Percentiles rank a stretch among this genome's conserved stretches.
Conservation (phyloP, 768 basidiomycete species). For the Suillus subaureus region DNA sequence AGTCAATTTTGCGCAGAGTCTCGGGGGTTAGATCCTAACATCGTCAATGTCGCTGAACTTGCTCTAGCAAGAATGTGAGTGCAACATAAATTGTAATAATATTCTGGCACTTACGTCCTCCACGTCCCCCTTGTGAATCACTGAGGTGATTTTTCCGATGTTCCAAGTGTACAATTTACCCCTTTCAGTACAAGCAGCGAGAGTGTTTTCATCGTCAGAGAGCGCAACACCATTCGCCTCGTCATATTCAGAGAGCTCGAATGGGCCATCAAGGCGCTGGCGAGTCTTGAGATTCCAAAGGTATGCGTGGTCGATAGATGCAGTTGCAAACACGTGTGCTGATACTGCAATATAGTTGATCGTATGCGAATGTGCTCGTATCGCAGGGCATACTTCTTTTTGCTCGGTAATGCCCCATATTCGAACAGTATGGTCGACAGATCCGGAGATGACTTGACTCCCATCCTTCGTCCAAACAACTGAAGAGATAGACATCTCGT, state of each 20-base stretch:
- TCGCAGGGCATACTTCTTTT: background rate
- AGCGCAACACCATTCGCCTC: background rate
- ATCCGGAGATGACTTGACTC: background rate
- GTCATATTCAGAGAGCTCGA: background rate
- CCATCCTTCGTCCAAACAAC: constrained; percentile 4
- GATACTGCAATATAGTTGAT: background rate
- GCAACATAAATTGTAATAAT: background rate
- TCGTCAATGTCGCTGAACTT: background rate
- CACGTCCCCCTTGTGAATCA: background rate
- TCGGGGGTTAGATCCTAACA: background rate
- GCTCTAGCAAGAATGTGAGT: background rate
- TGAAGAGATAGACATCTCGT: background rate
- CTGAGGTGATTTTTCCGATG: background rate
- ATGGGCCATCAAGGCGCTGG: background rate
- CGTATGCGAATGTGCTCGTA: background rate
- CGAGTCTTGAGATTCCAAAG: background rate
- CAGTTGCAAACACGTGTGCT: background rate
- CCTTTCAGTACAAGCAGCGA: background rate
- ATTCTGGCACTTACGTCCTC: background rate
- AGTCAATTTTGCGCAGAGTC: background rate
- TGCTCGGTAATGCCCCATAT: background rate
- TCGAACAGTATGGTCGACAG: constrained; percentile 1
- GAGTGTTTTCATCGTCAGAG: background rate
- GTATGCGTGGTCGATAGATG: background rate
- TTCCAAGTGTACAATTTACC: constrained; percentile 3